These are phyloP conservation scores for Prunus dulcis DNA, from an alignment of 306 rosid species.

Conservation along the genomic window DNA sequence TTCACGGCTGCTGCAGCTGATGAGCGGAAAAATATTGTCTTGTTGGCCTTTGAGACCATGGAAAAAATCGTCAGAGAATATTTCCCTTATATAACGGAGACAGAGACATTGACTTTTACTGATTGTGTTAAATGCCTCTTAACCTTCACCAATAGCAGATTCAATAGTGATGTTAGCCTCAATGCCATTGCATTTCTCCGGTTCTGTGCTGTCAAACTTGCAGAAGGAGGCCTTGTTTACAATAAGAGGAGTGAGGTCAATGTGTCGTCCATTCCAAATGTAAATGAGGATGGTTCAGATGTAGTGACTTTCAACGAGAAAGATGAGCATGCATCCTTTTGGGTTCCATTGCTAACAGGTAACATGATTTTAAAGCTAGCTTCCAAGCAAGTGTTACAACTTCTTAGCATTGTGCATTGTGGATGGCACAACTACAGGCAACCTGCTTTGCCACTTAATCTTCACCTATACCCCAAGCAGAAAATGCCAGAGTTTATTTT, in stretches of 20 bases:
- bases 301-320: constrained; percentile 45
- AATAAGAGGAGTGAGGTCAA: constrained; percentile 51
- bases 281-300: constrained; percentile 42
- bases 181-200: constrained; percentile 99
- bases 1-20: constrained; percentile 97
- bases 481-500: background rate
- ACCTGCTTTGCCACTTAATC: background rate
- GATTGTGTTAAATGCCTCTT: constrained; percentile 96
- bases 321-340: constrained; percentile 79
- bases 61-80: constrained; percentile 97
- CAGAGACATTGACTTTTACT: constrained; percentile 90
- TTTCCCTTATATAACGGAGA: constrained; percentile 96
- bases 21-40: constrained; percentile 85
- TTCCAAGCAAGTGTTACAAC: constrained; percentile 1
- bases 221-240: constrained; percentile 94
- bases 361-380: constrained; percentile 25
- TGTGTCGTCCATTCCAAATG: constrained; percentile 36
- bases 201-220: constrained; percentile 96
- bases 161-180: constrained; percentile 97
- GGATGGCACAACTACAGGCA: background rate
- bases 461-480: background rate
- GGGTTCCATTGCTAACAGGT: constrained; percentile 97
- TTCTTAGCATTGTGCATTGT: background rate
- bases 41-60: constrained; percentile 97
- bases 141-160: constrained; percentile 92